phyloP scores from a whole-genome alignment of 2,329 filamentous ascomycete species.

The Exophiala calicioides region DNA sequence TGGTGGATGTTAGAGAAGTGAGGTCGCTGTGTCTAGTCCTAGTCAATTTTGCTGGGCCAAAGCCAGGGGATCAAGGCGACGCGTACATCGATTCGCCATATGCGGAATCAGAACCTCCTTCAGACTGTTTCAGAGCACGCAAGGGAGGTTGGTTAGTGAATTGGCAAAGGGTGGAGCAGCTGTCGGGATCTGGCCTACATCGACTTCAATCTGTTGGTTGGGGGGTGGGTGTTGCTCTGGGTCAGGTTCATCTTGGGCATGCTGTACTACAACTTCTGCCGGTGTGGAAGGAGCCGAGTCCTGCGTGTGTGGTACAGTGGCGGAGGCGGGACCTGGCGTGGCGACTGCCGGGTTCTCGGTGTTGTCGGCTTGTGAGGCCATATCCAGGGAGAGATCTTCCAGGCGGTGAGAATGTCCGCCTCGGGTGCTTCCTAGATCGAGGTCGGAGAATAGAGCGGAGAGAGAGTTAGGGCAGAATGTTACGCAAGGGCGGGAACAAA shows the following conservation, averaged over 20 bases:
- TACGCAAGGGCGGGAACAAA: too few species aligned
- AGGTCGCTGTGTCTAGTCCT: conserved; percentile 11
- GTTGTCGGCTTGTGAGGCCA: neutral
- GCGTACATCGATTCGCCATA: conserved; percentile 18
- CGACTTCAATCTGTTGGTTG: conserved; percentile 10
- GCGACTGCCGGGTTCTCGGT: neutral
- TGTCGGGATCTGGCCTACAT: conserved; percentile 8
- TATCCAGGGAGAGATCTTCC: neutral
- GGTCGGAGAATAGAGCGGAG: too few species aligned
- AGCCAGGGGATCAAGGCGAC: neutral
- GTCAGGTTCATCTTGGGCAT: neutral
- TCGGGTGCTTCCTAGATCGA: too few species aligned
- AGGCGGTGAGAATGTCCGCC: neutral
- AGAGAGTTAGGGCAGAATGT: too few species aligned
- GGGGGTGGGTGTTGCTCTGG: neutral
- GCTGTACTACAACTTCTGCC: neutral
- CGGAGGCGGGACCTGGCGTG: neutral
- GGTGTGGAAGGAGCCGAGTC: neutral
- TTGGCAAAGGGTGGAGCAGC: neutral
- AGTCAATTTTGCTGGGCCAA: neutral
- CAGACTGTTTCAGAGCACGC: conserved; percentile 2
- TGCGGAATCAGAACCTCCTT: conserved; percentile 12
- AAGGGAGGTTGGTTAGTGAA: neutral
- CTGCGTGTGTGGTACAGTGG: too few species aligned
- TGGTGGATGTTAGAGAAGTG: conserved; percentile 14